Conservation (phyloP, 2,329 filamentous ascomycete genomes). For the Penicillium thymicola region DNA sequence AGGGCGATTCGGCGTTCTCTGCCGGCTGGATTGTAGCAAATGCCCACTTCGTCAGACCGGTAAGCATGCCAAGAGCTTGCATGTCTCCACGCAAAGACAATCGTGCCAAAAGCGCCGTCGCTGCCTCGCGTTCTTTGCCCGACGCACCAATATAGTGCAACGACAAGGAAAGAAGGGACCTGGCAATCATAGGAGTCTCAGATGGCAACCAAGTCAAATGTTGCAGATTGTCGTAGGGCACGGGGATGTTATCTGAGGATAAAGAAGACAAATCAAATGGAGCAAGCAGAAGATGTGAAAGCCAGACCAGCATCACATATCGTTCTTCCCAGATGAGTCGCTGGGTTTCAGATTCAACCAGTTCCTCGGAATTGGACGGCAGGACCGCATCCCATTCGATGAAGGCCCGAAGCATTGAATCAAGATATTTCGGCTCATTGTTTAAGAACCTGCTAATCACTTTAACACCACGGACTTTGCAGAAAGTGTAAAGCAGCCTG, state of each 20-base stretch:
- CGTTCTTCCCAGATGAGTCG: constrained; percentile 78
- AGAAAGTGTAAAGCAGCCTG: constrained; percentile 80
- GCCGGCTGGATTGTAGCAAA: constrained; percentile 56
- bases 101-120: constrained; percentile 76
- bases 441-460: constrained; percentile 87
- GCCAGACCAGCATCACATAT: constrained; percentile 84
- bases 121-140: constrained; percentile 85
- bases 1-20: constrained; percentile 38
- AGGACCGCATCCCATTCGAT: constrained; percentile 53
- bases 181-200: constrained; percentile 65
- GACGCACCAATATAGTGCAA: constrained; percentile 68
- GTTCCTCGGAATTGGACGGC: constrained; percentile 12
- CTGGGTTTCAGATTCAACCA: constrained; percentile 20
- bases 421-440: constrained; percentile 82
- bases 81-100: constrained; percentile 84
- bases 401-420: constrained; percentile 71
- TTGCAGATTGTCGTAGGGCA: constrained; percentile 34
- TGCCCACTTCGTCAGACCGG: constrained; percentile 68
- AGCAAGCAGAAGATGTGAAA: constrained; percentile 75
- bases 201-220: constrained; percentile 48
- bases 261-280: constrained; percentile 90
- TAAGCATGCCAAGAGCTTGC: constrained; percentile 70
- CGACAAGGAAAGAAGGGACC: constrained; percentile 67
- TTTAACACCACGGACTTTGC: constrained; percentile 91
- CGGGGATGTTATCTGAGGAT: constrained; percentile 51